Evolutionary conservation across 139 green algal genomes (phyloP).

Genomic region (Zygnema cylindricum): DNA sequence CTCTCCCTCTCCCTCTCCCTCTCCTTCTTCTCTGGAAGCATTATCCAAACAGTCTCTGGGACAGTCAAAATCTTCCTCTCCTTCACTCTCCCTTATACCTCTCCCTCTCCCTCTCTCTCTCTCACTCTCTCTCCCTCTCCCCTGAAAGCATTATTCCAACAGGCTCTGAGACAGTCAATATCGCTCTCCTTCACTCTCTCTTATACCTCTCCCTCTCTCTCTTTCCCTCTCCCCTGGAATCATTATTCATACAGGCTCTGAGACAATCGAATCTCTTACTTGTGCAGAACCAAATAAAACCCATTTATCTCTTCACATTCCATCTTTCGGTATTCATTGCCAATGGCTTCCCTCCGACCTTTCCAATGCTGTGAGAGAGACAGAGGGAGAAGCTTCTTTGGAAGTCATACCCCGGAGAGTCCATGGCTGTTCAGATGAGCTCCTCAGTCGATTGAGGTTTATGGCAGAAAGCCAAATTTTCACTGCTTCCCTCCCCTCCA

Average conservation of each 20-base stretch:
- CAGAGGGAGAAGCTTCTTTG: not conserved
- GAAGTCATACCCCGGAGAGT: not conserved
- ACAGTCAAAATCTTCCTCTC: too few relatives aligned
- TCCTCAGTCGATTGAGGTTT: not conserved
- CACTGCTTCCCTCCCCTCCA: not conserved
- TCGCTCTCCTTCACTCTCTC: too few relatives aligned
- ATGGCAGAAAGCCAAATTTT: conserved; percentile 6
- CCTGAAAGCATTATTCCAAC: not conserved
- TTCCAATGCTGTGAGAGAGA: not conserved
- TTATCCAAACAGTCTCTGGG: too few relatives aligned
- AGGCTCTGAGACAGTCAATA: not conserved
- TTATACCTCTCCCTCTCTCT: too few relatives aligned
- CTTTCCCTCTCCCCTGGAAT: not conserved
- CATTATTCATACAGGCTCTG: not conserved
- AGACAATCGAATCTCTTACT: not conserved
- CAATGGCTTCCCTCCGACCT: conserved; percentile 7
- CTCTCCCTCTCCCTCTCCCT: conserved; percentile 24
- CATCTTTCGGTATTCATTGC: conserved; percentile 6
- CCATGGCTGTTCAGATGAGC: not conserved
- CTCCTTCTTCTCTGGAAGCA: not conserved
- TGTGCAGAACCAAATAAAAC: not conserved
- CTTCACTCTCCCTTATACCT: too few relatives aligned
- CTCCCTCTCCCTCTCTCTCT: too few relatives aligned
- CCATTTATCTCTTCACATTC: not conserved
- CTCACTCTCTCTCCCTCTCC: not conserved